A percentile compares a stretch with the other conserved stretches of the same genome.
phyloP scores from a whole-genome alignment of 805 yeast genomes.

The Metschnikowia anglica region DNA sequence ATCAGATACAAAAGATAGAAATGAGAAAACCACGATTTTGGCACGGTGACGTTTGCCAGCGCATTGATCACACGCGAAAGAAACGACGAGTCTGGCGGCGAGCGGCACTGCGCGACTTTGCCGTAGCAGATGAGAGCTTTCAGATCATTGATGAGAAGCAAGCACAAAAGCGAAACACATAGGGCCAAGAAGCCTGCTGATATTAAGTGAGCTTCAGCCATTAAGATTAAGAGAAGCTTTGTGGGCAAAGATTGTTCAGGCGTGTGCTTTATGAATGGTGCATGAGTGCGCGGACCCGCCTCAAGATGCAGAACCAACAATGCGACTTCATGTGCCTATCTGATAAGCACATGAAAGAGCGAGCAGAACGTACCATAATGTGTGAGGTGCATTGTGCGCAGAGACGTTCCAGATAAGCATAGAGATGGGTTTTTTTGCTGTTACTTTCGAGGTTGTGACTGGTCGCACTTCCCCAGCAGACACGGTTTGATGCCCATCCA shows the following conservation, averaged over 20 bases:
- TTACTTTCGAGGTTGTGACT: no score
- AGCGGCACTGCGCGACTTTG: constrained; percentile 11
- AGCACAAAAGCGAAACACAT: constrained; percentile 5
- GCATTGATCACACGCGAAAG: constrained; percentile 5
- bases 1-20: constrained; percentile 51
- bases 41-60: constrained; percentile 43
- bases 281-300: background rate
- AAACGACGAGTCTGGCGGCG: background rate
- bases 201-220: constrained; percentile 4
- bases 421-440: no score
- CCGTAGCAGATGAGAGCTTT: constrained; percentile 17
- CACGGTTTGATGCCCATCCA: no score
- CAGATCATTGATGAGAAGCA: constrained; percentile 8
- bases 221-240: no score
- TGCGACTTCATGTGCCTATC: no score
- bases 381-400: no score
- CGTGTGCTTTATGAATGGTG: constrained; percentile 3
- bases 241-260: no score
- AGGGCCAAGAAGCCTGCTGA: constrained; percentile 6
- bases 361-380: no score
- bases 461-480: no score
- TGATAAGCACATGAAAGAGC: no score
- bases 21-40: constrained; percentile 62
- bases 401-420: no score
- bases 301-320: background rate